phyloP scores from a whole-genome alignment of 345 rosid genomes.

The Rhizophora mangle region DNA sequence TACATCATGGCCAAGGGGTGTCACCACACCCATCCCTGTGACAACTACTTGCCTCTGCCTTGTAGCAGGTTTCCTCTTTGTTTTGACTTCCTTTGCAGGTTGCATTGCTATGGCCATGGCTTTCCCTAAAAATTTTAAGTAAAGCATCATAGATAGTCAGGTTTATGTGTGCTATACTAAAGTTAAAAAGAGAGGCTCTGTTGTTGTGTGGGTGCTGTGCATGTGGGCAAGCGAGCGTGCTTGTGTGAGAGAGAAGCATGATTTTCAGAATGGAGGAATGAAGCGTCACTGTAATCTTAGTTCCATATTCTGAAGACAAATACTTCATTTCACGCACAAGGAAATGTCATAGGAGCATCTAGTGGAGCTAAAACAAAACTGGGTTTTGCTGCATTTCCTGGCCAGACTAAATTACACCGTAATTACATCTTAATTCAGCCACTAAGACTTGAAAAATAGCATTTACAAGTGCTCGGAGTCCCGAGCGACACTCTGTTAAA shows the following conservation, averaged over 20 bases:
- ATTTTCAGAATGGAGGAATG: not conserved
- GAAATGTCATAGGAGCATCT: too few species aligned
- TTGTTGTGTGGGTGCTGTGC: too few species aligned
- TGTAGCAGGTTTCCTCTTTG: slow-evolving; percentile 53
- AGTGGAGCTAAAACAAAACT: not conserved
- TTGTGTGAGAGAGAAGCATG: not conserved
- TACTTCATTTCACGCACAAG: too few species aligned
- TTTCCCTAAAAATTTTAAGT: slow-evolving; percentile 40
- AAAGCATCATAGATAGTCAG: not conserved
- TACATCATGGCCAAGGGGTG: slow-evolving; percentile 84
- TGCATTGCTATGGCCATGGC: slow-evolving; percentile 64
- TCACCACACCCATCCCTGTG: slow-evolving; percentile 89
- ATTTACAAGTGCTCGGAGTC: not conserved
- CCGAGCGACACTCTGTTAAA: too few species aligned
- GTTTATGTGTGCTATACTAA: too few species aligned
- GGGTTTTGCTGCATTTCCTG: not conserved
- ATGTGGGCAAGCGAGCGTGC: not conserved
- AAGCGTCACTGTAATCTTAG: slow-evolving; percentile 1
- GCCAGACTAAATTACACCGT: not conserved
- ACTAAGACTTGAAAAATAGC: not conserved
- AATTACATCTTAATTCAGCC: not conserved
- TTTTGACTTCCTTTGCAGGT: slow-evolving; percentile 48
- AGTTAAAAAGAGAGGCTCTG: too few species aligned
- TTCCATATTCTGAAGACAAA: too few species aligned
- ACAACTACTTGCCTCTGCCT: slow-evolving; percentile 87